Percentiles rank a stretch among this genome's conserved stretches.
These are phyloP conservation scores for Silene latifolia DNA, from an alignment of 148 eudicot genomes.

Conservation along the genomic window DNA sequence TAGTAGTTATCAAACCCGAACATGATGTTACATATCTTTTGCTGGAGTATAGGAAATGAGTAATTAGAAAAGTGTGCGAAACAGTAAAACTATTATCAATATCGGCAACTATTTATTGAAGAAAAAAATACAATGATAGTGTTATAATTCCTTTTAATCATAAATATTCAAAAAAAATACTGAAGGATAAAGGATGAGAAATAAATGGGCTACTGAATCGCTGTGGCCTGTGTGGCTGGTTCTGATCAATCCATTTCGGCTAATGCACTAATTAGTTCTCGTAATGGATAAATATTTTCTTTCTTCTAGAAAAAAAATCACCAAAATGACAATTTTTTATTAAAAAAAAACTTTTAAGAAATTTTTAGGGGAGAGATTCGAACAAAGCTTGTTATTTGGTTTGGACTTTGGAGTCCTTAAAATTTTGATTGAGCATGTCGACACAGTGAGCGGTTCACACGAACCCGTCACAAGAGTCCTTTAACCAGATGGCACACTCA, in stretches of 20 bases:
- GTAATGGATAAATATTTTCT: neutral
- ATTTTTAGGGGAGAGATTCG: too few species aligned
- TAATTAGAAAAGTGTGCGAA: too few species aligned
- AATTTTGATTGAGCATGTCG: neutral
- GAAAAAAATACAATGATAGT: neutral
- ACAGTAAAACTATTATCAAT: neutral
- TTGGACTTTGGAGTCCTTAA: neutral
- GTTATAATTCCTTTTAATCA: too few species aligned
- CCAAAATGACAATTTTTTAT: too few species aligned
- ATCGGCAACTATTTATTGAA: neutral
- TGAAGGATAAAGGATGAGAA: neutral
- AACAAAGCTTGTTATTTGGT: neutral
- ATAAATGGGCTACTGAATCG: neutral
- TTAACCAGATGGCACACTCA: neutral
- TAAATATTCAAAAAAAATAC: too few species aligned
- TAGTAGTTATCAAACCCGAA: neutral
- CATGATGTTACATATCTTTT: neutral
- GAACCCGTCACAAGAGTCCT: neutral
- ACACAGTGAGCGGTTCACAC: neutral
- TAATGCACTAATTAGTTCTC: neutral
- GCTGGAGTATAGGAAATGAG: neutral
- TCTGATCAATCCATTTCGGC: neutral
- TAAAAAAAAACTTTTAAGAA: too few species aligned
- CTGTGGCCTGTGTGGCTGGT: too few species aligned
- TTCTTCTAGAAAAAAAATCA: neutral